phyloP scores from a whole-genome alignment of 495 filamentous ascomycete species.

The Darksidea phi region DNA sequence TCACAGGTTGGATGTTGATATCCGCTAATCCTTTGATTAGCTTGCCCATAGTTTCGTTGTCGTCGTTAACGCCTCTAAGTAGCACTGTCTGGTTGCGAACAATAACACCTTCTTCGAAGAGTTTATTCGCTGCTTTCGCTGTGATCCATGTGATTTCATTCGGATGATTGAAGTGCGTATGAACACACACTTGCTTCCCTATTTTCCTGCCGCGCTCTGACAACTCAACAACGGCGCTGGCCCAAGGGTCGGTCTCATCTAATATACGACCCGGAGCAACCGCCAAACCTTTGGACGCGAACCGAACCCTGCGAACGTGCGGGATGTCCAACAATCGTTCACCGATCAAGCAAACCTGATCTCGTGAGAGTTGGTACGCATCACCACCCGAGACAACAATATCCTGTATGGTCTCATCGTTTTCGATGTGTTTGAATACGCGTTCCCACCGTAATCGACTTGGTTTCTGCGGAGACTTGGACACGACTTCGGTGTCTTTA shows the following conservation, averaged over 20 bases:
- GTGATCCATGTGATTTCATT: slow-evolving; percentile 62
- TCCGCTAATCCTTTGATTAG: slow-evolving; percentile 55
- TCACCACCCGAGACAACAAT: slow-evolving; percentile 61
- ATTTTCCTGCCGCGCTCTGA: slow-evolving; percentile 48
- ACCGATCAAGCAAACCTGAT: slow-evolving; percentile 35
- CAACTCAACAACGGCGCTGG: slow-evolving; percentile 49
- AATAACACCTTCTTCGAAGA: slow-evolving; percentile 52
- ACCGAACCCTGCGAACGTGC: slow-evolving; percentile 51
- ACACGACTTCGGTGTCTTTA: slow-evolving; percentile 49
- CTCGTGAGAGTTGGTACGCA: slow-evolving; percentile 49
- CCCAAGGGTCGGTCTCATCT: slow-evolving; percentile 54
- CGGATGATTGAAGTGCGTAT: slow-evolving; percentile 64
- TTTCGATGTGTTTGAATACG: slow-evolving; percentile 53
- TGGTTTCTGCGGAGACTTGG: slow-evolving; percentile 51
- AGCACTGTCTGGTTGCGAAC: slow-evolving; percentile 49
- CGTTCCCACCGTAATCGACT: slow-evolving; percentile 46
- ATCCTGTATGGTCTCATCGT: slow-evolving; percentile 49
- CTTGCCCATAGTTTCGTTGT: slow-evolving; percentile 50
- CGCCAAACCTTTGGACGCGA: slow-evolving; percentile 58
- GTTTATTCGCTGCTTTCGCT: slow-evolving; percentile 48
- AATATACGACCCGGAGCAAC: slow-evolving; percentile 56
- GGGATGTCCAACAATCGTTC: slow-evolving; percentile 41
- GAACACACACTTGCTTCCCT: slow-evolving; percentile 58
- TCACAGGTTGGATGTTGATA: slow-evolving; percentile 55
- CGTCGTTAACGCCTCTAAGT: slow-evolving; percentile 57